A percentile compares a stretch with the other conserved stretches of the same genome.
phyloP scores from a whole-genome alignment of 2,329 filamentous ascomycete species.

The Macrophomina phaseolina region DNA sequence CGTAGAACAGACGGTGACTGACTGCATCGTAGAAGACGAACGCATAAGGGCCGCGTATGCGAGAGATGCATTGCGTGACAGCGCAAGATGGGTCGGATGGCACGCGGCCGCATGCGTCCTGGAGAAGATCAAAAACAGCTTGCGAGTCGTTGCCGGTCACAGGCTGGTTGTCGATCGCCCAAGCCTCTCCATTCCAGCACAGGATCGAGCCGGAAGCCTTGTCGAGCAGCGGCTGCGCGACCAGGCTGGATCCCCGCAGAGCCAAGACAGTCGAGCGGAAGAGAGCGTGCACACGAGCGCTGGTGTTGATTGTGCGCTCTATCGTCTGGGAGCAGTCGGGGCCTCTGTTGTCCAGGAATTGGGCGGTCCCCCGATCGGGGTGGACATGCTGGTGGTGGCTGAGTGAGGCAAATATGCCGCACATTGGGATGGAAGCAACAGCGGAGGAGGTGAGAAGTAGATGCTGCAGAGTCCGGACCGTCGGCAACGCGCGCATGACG shows the following conservation, averaged over 20 bases:
- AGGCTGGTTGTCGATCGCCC: slow-evolving; percentile 67
- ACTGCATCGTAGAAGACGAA: slow-evolving; percentile 80
- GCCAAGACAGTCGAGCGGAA: slow-evolving; percentile 89
- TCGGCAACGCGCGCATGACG: slow-evolving; percentile 4
- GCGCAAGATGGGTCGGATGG: neutral
- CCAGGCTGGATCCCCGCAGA: slow-evolving; percentile 75
- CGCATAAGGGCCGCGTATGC: slow-evolving; percentile 75
- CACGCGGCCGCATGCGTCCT: slow-evolving; percentile 34
- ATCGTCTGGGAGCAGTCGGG: slow-evolving; percentile 38
- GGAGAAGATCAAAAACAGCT: slow-evolving; percentile 67
- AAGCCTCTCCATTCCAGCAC: slow-evolving; percentile 98
- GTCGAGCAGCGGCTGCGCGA: slow-evolving; percentile 74
- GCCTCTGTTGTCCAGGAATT: slow-evolving; percentile 41
- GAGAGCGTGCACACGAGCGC: slow-evolving; percentile 53
- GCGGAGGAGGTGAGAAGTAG: neutral
- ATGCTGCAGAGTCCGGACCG: neutral
- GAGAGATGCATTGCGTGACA: slow-evolving; percentile 36
- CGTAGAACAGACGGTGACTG: slow-evolving; percentile 73
- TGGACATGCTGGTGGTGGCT: slow-evolving; percentile 36
- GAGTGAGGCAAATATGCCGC: slow-evolving; percentile 60
- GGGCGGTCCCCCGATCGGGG: slow-evolving; percentile 36
- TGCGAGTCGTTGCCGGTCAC: slow-evolving; percentile 82
- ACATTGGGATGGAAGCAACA: slow-evolving; percentile 35
- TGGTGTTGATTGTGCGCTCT: slow-evolving; percentile 30
- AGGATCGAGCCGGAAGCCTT: slow-evolving; percentile 66